phyloP scores from a whole-genome alignment of 106 monocot genomes.

The Dendrobium huoshanense region DNA sequence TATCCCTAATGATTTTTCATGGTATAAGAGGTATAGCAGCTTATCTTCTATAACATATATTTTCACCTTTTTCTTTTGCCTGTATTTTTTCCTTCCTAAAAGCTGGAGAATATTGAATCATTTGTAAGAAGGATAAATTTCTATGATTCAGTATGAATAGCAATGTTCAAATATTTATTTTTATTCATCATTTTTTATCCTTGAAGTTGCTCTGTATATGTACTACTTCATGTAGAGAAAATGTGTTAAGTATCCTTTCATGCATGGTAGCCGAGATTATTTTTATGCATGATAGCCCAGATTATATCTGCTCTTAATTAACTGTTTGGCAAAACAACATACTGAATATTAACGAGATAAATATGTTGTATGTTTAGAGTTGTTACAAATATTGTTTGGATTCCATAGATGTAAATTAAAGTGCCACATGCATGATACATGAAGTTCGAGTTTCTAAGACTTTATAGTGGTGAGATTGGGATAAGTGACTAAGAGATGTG shows the following conservation, averaged over 20 bases:
- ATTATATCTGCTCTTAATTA: not conserved
- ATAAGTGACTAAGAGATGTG: no score
- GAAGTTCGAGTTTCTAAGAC: no score
- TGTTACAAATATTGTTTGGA: not conserved
- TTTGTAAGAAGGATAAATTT: not conserved
- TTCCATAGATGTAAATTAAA: not conserved
- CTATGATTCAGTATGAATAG: not conserved
- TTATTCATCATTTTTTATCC: not conserved
- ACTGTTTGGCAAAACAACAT: not conserved
- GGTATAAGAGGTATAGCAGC: constrained; percentile 88
- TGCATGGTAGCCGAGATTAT: not conserved
- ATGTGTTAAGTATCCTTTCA: not conserved
- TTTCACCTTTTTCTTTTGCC: not conserved
- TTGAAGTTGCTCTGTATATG: not conserved
- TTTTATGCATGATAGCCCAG: not conserved
- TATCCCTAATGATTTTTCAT: constrained; percentile 99
- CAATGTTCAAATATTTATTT: not conserved
- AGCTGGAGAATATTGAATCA: not conserved
- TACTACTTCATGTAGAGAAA: not conserved
- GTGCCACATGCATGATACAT: not conserved
- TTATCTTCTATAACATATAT: not conserved
- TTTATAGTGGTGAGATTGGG: no score
- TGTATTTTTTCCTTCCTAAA: not conserved
- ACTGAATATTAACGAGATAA: not conserved
- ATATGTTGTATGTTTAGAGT: not conserved